phyloP scores from a whole-genome alignment of 1,139 yeast species.

The Eremothecium cymbalariae region DNA sequence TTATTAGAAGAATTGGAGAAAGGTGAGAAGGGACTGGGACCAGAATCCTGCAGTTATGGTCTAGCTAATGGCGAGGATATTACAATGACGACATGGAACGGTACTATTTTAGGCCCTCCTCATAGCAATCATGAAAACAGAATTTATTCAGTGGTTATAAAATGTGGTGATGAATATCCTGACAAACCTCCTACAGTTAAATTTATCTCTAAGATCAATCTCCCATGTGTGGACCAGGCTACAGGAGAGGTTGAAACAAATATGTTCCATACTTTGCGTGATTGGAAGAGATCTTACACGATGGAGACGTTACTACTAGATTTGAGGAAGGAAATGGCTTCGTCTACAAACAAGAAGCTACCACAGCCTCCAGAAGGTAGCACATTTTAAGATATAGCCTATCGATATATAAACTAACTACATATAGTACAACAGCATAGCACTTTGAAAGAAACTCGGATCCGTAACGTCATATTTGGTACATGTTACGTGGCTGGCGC shows the following conservation, averaged over 20 bases:
- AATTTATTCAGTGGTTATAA: constrained; percentile 73
- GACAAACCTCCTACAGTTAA: constrained; percentile 76
- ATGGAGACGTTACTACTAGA: constrained; percentile 90
- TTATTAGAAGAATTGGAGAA: constrained; percentile 92
- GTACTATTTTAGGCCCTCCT: constrained; percentile 95
- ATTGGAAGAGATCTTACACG: constrained; percentile 83
- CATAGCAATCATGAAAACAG: constrained; percentile 90
- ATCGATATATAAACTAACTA: no score
- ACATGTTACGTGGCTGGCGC: no score
- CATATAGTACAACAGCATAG: no score
- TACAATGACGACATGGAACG: constrained; percentile 91
- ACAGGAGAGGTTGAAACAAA: constrained; percentile 58
- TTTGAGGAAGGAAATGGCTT: constrained; percentile 82
- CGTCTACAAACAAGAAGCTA: constrained; percentile 71
- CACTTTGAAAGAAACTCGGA: no score
- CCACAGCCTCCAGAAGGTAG: constrained; percentile 89
- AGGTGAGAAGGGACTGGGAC: constrained; percentile 96
- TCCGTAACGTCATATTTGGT: no score
- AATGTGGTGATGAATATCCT: constrained; percentile 82
- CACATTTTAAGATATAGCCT: constrained; percentile 44
- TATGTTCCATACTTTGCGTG: constrained; percentile 60
- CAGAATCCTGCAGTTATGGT: constrained; percentile 94
- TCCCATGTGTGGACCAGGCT: constrained; percentile 72
- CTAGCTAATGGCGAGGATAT: constrained; percentile 82
- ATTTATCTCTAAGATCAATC: constrained; percentile 75